These are phyloP conservation scores for Arthrobotrys sinensis DNA, from an alignment of 2,329 filamentous ascomycete species.

Conservation along the genomic window DNA sequence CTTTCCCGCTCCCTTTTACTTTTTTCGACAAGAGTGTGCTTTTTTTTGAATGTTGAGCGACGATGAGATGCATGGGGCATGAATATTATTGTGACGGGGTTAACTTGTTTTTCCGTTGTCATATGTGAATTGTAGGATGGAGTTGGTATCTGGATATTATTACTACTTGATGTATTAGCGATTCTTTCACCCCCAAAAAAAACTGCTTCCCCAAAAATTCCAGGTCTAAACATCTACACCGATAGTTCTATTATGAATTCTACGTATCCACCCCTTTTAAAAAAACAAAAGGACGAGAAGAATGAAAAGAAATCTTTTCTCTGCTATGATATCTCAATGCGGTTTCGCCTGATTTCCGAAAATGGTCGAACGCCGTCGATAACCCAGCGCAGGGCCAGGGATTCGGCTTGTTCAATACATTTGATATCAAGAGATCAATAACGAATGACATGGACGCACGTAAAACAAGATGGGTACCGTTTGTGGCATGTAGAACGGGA, in stretches of 20 bases:
- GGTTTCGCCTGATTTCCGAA: conserved; percentile 2
- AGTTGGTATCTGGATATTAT: conserved; percentile 43
- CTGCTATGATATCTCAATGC: conserved; percentile 24
- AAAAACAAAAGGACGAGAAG: neutral
- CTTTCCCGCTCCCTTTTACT: conserved; percentile 11
- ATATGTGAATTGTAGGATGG: conserved; percentile 42
- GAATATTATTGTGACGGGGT: conserved; percentile 13
- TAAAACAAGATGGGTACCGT: conserved; percentile 24
- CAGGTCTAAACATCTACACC: neutral
- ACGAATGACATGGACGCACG: conserved; percentile 60
- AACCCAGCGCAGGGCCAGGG: neutral
- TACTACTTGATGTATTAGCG: conserved; percentile 56
- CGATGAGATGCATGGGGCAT: neutral
- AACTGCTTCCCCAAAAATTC: neutral
- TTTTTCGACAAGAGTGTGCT: conserved; percentile 20
- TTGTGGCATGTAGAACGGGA: conserved; percentile 22
- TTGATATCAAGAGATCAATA: neutral
- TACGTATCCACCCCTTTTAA: neutral
- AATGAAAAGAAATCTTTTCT: neutral
- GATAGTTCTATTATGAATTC: neutral
- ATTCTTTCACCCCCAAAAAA: conserved; percentile 35
- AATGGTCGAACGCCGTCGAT: conserved; percentile 13
- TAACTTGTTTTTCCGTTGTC: conserved; percentile 21
- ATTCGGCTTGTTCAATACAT: conserved; percentile 19
- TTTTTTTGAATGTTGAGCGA: neutral